A percentile compares a stretch with the other conserved stretches of the same genome.
phyloP scores from a whole-genome alignment of 2,329 filamentous ascomycete genomes.

The Neoarthrinium moseri region DNA sequence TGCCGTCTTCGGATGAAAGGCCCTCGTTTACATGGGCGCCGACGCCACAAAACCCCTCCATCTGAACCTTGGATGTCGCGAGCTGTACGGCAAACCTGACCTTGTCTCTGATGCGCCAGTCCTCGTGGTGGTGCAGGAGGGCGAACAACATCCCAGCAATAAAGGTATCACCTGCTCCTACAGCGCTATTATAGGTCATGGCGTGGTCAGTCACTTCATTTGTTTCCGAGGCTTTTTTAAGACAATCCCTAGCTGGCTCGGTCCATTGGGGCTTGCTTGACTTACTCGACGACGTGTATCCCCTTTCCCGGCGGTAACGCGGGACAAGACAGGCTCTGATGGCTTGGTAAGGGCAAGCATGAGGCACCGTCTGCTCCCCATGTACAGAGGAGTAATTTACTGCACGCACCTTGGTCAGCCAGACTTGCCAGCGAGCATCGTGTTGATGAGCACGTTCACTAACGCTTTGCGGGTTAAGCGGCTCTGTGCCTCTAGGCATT shows the following conservation, averaged over 20 bases:
- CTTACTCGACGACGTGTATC: conserved; percentile 59
- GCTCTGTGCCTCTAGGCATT: conserved; percentile 29
- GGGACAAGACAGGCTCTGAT: conserved; percentile 37
- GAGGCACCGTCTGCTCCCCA: conserved; percentile 46
- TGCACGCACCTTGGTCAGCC: no score
- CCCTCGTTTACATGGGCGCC: conserved; percentile 26
- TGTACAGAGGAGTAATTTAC: conserved; percentile 39
- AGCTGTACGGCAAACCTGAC: conserved; percentile 63
- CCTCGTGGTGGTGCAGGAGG: conserved; percentile 45
- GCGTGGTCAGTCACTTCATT: conserved; percentile 17
- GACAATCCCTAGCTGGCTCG: background rate
- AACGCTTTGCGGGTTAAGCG: conserved; percentile 29
- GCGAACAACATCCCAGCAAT: conserved; percentile 69
- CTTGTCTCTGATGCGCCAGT: conserved; percentile 48
- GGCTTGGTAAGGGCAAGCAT: conserved; percentile 36
- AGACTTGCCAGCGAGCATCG: no score
- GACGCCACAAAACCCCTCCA: conserved; percentile 63
- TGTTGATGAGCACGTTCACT: no score
- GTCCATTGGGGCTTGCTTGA: conserved; percentile 17
- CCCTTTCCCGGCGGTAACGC: conserved; percentile 37
- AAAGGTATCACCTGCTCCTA: conserved; percentile 76
- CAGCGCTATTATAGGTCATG: conserved; percentile 53
- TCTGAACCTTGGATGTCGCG: conserved; percentile 66
- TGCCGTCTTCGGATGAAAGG: background rate
- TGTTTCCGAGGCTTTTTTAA: background rate